phyloP scores from a whole-genome alignment of 176 grass and related monocot genomes.

The Lolium multiflorum region DNA sequence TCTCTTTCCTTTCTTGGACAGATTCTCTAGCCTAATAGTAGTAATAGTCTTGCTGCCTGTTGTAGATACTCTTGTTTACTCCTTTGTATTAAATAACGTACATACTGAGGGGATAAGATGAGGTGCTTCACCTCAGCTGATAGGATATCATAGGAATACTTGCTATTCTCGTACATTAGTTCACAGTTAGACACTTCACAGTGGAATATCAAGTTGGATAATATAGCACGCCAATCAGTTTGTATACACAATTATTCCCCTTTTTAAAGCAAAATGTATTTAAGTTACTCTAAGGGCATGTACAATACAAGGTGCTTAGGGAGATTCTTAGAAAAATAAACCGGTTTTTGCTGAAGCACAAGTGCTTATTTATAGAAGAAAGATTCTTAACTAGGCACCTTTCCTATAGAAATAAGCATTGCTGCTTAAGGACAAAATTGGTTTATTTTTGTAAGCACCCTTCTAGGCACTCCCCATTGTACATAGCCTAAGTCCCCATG shows the following conservation, averaged over 20 bases:
- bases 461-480: too few species aligned
- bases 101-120: not conserved
- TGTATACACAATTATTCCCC: not conserved
- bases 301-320: too few species aligned
- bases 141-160: too few species aligned
- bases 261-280: not conserved
- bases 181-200: constrained; percentile 26
- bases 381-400: too few species aligned
- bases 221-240: not conserved
- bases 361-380: too few species aligned
- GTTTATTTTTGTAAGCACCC: too few species aligned
- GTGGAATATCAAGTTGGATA: not conserved
- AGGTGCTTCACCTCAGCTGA: constrained; percentile 16
- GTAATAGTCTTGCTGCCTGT: constrained; percentile 3
- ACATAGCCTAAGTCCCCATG: not conserved
- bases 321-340: too few species aligned
- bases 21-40: not conserved
- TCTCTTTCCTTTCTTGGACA: not conserved
- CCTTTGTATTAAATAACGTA: not conserved
- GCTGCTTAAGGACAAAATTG: too few species aligned
- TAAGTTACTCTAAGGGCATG: not conserved
- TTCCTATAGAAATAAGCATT: too few species aligned
- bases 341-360: too few species aligned
- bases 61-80: constrained; percentile 21
- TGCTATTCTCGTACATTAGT: not conserved